phyloP scores from a whole-genome alignment of 169 alveolate species.

The Cryptosporidium baileyi region DNA sequence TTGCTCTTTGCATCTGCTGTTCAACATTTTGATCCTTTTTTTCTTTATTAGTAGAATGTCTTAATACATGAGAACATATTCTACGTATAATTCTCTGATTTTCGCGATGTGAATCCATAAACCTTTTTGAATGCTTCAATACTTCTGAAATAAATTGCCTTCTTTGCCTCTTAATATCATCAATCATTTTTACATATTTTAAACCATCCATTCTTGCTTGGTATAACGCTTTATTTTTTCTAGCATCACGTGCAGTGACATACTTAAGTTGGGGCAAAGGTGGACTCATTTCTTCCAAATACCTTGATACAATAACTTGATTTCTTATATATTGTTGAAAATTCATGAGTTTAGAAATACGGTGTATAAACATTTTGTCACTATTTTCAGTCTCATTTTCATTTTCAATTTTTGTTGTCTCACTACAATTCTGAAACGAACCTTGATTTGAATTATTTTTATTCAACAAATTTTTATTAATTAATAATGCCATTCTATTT shows the following conservation, averaged over 20 bases:
- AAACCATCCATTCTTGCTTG: constrained; percentile 70
- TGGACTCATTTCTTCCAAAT: constrained; percentile 59
- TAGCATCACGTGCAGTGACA: constrained; percentile 65
- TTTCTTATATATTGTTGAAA: constrained; percentile 60
- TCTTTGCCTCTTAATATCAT: constrained; percentile 49
- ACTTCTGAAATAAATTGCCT: constrained; percentile 62
- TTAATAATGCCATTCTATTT: constrained; percentile 47
- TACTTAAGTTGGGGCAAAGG: constrained; percentile 33
- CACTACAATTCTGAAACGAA: not conserved
- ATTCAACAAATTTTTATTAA: not conserved
- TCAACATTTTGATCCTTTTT: constrained; percentile 59
- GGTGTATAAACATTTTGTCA: not conserved
- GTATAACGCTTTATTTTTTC: constrained; percentile 57
- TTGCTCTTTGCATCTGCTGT: constrained; percentile 73
- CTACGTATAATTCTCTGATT: constrained; percentile 58
- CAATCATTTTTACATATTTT: constrained; percentile 10
- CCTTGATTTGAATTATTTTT: not conserved
- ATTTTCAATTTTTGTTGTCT: not conserved
- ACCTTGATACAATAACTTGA: constrained; percentile 61
- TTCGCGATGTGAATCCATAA: constrained; percentile 47
- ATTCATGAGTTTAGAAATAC: constrained; percentile 18
- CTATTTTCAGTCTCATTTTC: not conserved
- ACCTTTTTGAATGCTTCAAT: constrained; percentile 40
- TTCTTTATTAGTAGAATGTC: constrained; percentile 51
- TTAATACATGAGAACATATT: constrained; percentile 47